Percentiles rank a stretch among this genome's conserved stretches.
These are phyloP conservation scores for Pyrenochaeta sp. DNA, from an alignment of 2,329 filamentous ascomycete species.

Conservation along the genomic window DNA sequence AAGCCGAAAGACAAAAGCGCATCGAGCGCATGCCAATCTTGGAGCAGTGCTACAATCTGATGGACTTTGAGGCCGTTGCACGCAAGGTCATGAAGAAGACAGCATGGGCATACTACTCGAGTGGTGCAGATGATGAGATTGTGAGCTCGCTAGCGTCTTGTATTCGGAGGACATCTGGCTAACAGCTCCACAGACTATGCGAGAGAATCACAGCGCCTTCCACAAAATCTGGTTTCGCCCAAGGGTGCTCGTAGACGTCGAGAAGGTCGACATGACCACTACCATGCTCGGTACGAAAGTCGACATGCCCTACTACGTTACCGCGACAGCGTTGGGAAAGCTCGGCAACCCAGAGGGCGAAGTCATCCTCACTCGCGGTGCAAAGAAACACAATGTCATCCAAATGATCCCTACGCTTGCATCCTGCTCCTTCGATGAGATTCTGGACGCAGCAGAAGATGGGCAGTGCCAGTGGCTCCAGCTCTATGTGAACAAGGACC, in stretches of 20 bases:
- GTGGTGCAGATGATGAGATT: slow-evolving; percentile 89
- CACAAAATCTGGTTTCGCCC: slow-evolving; percentile 98
- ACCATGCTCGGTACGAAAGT: slow-evolving; percentile 92
- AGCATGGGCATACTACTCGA: slow-evolving; percentile 98
- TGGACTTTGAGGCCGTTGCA: slow-evolving; percentile 94
- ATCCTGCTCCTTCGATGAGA: slow-evolving; percentile 97
- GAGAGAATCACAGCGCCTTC: slow-evolving; percentile 94
- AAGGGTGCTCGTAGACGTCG: slow-evolving; percentile 86
- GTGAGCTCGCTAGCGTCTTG: slow-evolving; percentile 56
- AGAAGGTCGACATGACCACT: slow-evolving; percentile 83
- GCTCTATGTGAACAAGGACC: slow-evolving; percentile 95
- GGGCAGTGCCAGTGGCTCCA: slow-evolving; percentile 96
- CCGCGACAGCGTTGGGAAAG: slow-evolving; percentile 94
- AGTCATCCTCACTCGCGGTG: slow-evolving; percentile 85
- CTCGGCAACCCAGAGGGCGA: slow-evolving; percentile 94
- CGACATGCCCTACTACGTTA: slow-evolving; percentile 93
- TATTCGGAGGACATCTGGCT: not conserved
- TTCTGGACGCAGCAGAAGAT: slow-evolving; percentile 81
- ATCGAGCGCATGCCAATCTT: slow-evolving; percentile 55
- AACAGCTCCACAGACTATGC: slow-evolving; percentile 72
- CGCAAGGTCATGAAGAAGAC: slow-evolving; percentile 92
- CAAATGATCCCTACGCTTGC: slow-evolving; percentile 99
- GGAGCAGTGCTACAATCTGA: slow-evolving; percentile 56
- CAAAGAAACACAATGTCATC: slow-evolving; percentile 85
- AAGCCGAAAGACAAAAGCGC: slow-evolving; percentile 77